These are phyloP conservation scores for Blastocystis hominis DNA, from an alignment of 352 stramenopile genomes.

Conservation along the genomic window DNA sequence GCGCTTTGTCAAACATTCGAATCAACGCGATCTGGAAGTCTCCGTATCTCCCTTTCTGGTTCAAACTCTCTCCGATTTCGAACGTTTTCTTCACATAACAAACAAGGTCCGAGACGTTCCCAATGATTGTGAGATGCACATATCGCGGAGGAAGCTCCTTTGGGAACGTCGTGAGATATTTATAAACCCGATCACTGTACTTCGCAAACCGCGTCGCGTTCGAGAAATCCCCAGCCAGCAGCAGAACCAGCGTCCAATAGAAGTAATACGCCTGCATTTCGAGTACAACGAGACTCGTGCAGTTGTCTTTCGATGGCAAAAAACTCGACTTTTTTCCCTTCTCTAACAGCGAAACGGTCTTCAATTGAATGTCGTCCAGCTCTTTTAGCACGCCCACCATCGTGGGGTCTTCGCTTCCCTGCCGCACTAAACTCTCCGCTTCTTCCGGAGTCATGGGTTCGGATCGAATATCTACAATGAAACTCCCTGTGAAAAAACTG, in stretches of 20 bases:
- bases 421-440: neutral
- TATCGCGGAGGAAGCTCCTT: neutral
- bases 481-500: neutral
- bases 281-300: neutral
- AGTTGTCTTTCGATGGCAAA: neutral
- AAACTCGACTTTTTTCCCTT: neutral
- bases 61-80: neutral
- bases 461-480: neutral
- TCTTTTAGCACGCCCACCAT: neutral
- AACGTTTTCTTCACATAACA: constrained; percentile 27
- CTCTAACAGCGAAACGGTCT: neutral
- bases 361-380: neutral
- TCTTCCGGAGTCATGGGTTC: neutral
- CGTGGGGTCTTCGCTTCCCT: neutral
- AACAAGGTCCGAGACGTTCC: neutral
- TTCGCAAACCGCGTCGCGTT: neutral
- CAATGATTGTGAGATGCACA: neutral
- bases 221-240: neutral
- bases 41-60: neutral
- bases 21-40: neutral
- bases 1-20: neutral
- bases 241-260: neutral
- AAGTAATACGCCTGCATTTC: constrained; percentile 20
- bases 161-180: neutral
- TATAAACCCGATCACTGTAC: constrained; percentile 20